These are phyloP conservation scores for Penicillium goetzii DNA, from an alignment of 495 filamentous ascomycete genomes.

Conservation along the genomic window DNA sequence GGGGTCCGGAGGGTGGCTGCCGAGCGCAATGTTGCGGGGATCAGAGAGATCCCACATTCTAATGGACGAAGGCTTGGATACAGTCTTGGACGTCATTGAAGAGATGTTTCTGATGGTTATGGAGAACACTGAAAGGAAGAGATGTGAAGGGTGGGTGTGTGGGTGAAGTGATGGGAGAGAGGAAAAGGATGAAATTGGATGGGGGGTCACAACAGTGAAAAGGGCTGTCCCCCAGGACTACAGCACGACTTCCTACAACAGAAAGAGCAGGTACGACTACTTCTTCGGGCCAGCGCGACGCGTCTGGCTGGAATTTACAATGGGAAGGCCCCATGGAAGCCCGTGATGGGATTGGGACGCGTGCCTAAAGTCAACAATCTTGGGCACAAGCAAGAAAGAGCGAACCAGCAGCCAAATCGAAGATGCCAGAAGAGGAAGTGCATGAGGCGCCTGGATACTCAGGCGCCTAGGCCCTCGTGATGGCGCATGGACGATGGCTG, in stretches of 20 bases:
- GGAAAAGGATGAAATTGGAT: not conserved
- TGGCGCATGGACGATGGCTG: not conserved
- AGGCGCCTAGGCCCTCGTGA: constrained; percentile 7
- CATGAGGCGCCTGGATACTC: not conserved
- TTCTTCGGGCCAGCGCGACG: not conserved
- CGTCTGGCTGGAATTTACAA: not conserved
- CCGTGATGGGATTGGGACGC: not conserved
- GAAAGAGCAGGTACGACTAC: not conserved
- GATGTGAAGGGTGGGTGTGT: not conserved
- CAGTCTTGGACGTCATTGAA: not conserved
- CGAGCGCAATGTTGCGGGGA: constrained; percentile 3
- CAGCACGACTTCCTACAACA: not conserved
- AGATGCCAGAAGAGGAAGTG: not conserved
- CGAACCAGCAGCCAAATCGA: not conserved
- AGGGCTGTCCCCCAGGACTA: not conserved
- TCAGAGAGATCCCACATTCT: not conserved
- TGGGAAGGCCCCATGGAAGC: not conserved
- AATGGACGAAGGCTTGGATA: not conserved
- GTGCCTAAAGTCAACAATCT: not conserved
- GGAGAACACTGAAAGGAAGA: constrained; percentile 6
- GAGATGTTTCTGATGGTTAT: not conserved
- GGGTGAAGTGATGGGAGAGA: not conserved
- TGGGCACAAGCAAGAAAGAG: not conserved
- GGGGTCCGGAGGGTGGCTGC: constrained; percentile 8
- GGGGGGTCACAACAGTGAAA: not conserved